Evolutionary conservation across 345 rosid genomes (phyloP), one percentile per base, ranked within the genome.

Genomic region (Syzygium aqueum): DNA sequence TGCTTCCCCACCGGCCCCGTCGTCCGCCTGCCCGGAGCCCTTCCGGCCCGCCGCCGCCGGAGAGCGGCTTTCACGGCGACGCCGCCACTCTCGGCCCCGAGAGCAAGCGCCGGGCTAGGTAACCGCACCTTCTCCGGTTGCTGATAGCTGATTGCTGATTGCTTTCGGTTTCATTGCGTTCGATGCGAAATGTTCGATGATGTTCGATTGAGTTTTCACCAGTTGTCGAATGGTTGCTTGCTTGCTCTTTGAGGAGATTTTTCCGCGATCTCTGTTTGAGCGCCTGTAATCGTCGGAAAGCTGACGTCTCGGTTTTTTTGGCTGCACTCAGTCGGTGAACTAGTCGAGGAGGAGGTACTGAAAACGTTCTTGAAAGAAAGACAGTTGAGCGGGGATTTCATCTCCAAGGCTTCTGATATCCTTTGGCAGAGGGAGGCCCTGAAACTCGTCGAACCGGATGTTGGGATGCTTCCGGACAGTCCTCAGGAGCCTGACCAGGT

Each of bases 301-400:
- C 73, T 88, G 84, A 78, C 87, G 17, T 56, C 84, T 7, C 51
- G 89, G 7, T 77, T 63, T 77, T 63, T 77, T 59, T 57, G 16
- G 77, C 82, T 83, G 49, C 27, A 5, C 27, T 85, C 87, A 95
- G 95, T 91, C 86, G 87, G 91, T 77, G 95, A 93, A 92, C 89
- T 91, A 50, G 90, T 90, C 61, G 97, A 94, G 89, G 97, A 94
- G 65, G 98, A 95, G 88, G 94, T 96, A 82, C 61, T 96, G 93
- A 92, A 90, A 84, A 90, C 91, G 90, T 97, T 95, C 90, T 91
- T 97, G 77, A 93, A 92, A 91, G 98, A 97, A 86, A 94, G 99
- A 89, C 92, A 91, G 90, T 61, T 93, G 46, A 96, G 92, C 88
- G 99, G 99, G 84, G 99, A 97, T 90, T 92, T 96, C 86, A 88